These are phyloP conservation scores for Peniophora sp. DNA, from an alignment of 1,284 basidiomycete genomes.

Conservation along the genomic window DNA sequence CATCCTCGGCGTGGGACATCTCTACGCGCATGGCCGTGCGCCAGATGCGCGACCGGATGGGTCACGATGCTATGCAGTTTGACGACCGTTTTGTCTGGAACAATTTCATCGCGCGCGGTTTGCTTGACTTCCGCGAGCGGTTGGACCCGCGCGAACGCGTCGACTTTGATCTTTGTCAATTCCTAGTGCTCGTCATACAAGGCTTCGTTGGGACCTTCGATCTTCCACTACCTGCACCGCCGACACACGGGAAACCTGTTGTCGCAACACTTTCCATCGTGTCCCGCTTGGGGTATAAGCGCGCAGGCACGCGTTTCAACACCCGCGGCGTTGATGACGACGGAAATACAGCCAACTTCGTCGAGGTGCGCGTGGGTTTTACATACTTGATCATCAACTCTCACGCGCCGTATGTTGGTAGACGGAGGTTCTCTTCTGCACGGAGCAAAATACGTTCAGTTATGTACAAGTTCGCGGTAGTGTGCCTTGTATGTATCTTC, in stretches of 20 bases:
- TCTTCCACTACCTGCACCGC: slow-evolving; percentile 65
- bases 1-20: slow-evolving; percentile 78
- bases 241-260: slow-evolving; percentile 57
- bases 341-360: slow-evolving; percentile 96
- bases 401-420: slow-evolving; percentile 23
- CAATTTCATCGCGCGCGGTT: slow-evolving; percentile 71
- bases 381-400: slow-evolving; percentile 7
- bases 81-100: slow-evolving; percentile 89
- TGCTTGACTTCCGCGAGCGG: slow-evolving; percentile 75
- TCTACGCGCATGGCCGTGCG: slow-evolving; percentile 73
- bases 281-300: slow-evolving; percentile 86
- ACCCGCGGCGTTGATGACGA: slow-evolving; percentile 97
- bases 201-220: slow-evolving; percentile 78
- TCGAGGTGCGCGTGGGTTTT: slow-evolving; percentile 56
- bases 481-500: slow-evolving; percentile 68
- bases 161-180: slow-evolving; percentile 72
- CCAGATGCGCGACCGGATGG: slow-evolving; percentile 41
- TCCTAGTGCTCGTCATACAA: slow-evolving; percentile 77
- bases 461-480: slow-evolving; percentile 93
- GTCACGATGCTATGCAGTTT: slow-evolving; percentile 53
- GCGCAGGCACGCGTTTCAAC: slow-evolving; percentile 96
- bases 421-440: slow-evolving; percentile 89
- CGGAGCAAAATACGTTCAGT: slow-evolving; percentile 78
- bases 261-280: slow-evolving; percentile 73
- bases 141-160: slow-evolving; percentile 61